A percentile compares a stretch with the other conserved stretches of the same genome.
phyloP scores from a whole-genome alignment of 805 yeast species.

The Tetrapisispora pingtungensis region DNA sequence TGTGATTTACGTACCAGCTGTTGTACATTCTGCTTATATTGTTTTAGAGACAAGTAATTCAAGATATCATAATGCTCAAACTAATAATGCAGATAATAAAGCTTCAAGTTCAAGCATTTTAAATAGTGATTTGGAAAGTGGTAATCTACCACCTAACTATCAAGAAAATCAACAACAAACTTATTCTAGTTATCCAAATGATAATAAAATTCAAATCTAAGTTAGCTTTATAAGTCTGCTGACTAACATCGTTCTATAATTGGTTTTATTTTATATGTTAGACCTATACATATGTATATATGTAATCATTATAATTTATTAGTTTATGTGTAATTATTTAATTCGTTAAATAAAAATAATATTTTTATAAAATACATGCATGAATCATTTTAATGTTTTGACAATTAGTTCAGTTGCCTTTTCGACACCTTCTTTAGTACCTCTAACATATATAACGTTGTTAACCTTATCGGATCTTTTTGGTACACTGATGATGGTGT shows the following conservation, averaged over 20 bases:
- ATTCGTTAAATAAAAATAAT: too few species aligned
- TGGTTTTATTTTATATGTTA: too few species aligned
- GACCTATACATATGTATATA: too few species aligned
- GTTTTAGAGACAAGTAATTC: slow-evolving; percentile 27
- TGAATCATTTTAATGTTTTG: slow-evolving; percentile 16
- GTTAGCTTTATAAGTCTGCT: too few species aligned
- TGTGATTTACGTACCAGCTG: slow-evolving; percentile 61
- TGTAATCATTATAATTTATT: too few species aligned
- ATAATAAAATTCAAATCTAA: slow-evolving; percentile 3
- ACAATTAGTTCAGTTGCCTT: slow-evolving; percentile 36
- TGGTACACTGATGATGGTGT: slow-evolving; percentile 55
- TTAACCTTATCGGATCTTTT: slow-evolving; percentile 41
- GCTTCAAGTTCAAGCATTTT: not conserved
- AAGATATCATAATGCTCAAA: not conserved
- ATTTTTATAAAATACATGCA: not conserved
- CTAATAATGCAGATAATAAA: not conserved
- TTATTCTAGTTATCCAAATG: not conserved
- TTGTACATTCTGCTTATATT: slow-evolving; percentile 58
- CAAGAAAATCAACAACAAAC: not conserved
- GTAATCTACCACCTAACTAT: not conserved
- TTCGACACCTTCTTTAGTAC: slow-evolving; percentile 45
- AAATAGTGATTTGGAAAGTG: not conserved
- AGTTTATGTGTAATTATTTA: too few species aligned
- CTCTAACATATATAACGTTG: slow-evolving; percentile 50
- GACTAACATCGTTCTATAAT: too few species aligned